Evolutionary conservation across 2,329 filamentous ascomycete genomes (phyloP).

Genomic region (Magnaporthiopsis poae): DNA sequence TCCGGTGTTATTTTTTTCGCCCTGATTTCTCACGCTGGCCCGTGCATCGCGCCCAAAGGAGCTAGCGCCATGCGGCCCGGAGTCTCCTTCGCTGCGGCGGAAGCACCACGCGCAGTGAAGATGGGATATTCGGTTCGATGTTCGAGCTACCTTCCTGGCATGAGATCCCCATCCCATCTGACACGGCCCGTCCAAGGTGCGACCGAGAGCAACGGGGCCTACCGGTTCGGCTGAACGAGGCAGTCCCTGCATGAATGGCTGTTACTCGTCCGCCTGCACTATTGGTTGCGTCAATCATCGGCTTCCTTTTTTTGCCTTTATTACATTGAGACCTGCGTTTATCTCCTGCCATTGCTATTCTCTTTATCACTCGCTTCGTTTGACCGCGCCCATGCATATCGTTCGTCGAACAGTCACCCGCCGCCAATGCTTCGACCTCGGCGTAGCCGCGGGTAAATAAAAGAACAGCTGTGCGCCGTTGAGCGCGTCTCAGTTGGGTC

Average conservation of each 20-base stretch:
- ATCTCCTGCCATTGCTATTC: too few species aligned
- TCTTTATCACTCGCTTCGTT: too few species aligned
- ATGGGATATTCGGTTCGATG: neutral
- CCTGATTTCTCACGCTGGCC: too few species aligned
- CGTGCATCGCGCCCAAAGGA: too few species aligned
- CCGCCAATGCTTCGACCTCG: neutral
- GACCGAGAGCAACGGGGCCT: neutral
- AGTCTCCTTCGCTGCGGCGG: neutral
- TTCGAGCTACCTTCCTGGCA: neutral
- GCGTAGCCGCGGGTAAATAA: too few species aligned
- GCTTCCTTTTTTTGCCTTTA: neutral
- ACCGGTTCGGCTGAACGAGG: neutral
- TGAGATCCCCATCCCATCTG: neutral
- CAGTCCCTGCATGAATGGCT: neutral
- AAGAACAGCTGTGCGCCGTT: neutral
- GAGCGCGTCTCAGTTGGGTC: neutral
- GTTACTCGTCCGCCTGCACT: neutral
- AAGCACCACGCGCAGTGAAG: neutral
- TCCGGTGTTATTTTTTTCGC: neutral
- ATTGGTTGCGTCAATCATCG: neutral
- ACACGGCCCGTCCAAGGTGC: neutral
- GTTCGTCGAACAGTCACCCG: neutral
- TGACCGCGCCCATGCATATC: neutral
- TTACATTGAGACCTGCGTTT: neutral
- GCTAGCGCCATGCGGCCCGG: neutral